Evolutionary conservation across 2,329 filamentous ascomycete species (phyloP).

Genomic region (Ilyonectria mors-panacis): DNA sequence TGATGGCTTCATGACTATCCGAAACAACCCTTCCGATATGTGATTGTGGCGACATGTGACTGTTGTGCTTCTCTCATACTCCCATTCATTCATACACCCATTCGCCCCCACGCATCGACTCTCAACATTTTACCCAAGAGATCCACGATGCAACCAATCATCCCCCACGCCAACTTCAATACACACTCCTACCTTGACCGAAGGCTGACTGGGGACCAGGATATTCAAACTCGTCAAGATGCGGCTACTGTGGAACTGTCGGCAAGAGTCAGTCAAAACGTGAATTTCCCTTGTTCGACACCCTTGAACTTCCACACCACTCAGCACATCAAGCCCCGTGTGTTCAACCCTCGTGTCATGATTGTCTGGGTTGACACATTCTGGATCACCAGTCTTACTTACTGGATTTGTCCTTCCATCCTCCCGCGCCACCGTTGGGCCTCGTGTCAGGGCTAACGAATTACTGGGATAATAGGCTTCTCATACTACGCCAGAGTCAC

Average conservation of each 20-base stretch:
- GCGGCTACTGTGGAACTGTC: slow-evolving; percentile 67
- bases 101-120: slow-evolving; percentile 33
- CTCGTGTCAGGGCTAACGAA: slow-evolving; percentile 40
- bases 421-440: slow-evolving; percentile 19
- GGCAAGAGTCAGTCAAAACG: slow-evolving; percentile 67
- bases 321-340: slow-evolving; percentile 17
- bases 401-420: not conserved
- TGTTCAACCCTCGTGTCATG: slow-evolving; percentile 24
- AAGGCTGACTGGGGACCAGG: slow-evolving; percentile 54
- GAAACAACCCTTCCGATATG: not conserved
- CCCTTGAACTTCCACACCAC: slow-evolving; percentile 30
- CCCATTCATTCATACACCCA: slow-evolving; percentile 7
- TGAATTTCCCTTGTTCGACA: slow-evolving; percentile 41
- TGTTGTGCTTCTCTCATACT: slow-evolving; percentile 8
- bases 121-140: slow-evolving; percentile 28
- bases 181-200: slow-evolving; percentile 24
- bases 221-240: slow-evolving; percentile 66
- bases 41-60: slow-evolving; percentile 14
- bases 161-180: slow-evolving; percentile 43
- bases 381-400: slow-evolving; percentile 2
- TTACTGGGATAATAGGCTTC: slow-evolving; percentile 67
- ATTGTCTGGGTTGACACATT: slow-evolving; percentile 23
- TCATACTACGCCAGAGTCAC: slow-evolving; percentile 79
- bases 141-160: slow-evolving; percentile 29
- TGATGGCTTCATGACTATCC: slow-evolving; percentile 14